Evolutionary conservation across 2,329 filamentous ascomycete genomes (phyloP), one percentile per base, ranked within the genome.

Genomic region (Hymenoscyphus fraxineus): DNA sequence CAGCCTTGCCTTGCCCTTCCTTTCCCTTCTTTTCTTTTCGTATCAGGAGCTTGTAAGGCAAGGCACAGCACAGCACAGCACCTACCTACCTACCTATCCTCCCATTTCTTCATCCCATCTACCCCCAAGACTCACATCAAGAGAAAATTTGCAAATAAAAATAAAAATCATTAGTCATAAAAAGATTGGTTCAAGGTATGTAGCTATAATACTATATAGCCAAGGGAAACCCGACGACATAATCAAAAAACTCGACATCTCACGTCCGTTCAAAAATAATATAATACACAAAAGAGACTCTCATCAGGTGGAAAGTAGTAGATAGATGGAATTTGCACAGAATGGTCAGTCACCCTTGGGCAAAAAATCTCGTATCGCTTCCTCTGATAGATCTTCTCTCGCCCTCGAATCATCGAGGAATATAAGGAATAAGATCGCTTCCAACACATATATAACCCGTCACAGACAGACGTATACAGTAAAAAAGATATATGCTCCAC

Each of bases 401-500:
- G n/a, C n/a, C 38, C 31, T 16, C 31, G 31, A 54, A 54, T 54
- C 47, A 22, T 54, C 22, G 47, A 27, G 22, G 12, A 22, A 54
- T 27, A 54, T 27, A 54, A 54, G 19, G 4, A 35, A 54, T 54
- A 27, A 54, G n/a, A n/a, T n/a, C 31, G 31, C 55, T 27, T 27
- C 27, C 9, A 38, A 57, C 27, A 57, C 31, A 57, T 57, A 57
- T 38, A 57, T 57, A 35, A n/a, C 6, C 35, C 63, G 59, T 67
- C 60, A 32, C 64, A 66, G 65, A 32, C 64, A 66, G 65, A 67
- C 66, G 58, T 62, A 58, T 60, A 59, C 27, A 58, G 41, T 35
- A 63, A 27, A 27, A 60, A 65, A 66, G 65, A 68, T 68, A 64
- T 67, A 65, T 63, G 51, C 60, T 27, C 9, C 5, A 56, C 19